Evolutionary conservation across 257 asterid genomes (phyloP).

Genomic region (Orobanche coerulescens): DNA sequence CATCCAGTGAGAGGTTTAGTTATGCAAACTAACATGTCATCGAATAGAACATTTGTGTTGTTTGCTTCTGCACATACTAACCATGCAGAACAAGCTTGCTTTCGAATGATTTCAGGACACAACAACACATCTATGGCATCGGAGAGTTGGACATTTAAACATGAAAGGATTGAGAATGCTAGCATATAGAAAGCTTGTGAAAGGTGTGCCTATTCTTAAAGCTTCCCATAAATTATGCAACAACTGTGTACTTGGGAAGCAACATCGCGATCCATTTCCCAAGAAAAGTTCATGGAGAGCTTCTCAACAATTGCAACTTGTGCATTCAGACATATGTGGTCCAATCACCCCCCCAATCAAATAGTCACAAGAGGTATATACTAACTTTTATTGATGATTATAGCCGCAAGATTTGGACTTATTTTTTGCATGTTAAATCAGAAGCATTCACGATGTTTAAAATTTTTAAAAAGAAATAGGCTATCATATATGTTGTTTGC

Average conservation of each 20-base stretch:
- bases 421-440: not conserved
- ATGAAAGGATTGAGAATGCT: no score
- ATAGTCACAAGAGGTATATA: conserved; percentile 1
- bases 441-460: not conserved
- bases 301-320: not conserved
- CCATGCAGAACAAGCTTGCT: no score
- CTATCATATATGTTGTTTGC: not conserved
- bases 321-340: conserved; percentile 4
- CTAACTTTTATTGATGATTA: not conserved
- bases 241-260: no score
- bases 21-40: not conserved
- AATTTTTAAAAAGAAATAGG: not conserved
- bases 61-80: no score
- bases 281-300: conserved; percentile 15
- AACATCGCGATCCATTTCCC: no score
- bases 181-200: no score
- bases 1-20: not conserved
- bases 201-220: no score
- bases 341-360: not conserved
- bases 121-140: not conserved
- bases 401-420: not conserved
- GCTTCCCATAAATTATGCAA: no score
- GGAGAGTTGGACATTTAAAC: conserved; percentile 7
- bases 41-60: not conserved
- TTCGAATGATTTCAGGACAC: not conserved